Evolutionary conservation across 164 flowering plant genomes (phyloP).

Genomic region (Berberis thunbergii): DNA sequence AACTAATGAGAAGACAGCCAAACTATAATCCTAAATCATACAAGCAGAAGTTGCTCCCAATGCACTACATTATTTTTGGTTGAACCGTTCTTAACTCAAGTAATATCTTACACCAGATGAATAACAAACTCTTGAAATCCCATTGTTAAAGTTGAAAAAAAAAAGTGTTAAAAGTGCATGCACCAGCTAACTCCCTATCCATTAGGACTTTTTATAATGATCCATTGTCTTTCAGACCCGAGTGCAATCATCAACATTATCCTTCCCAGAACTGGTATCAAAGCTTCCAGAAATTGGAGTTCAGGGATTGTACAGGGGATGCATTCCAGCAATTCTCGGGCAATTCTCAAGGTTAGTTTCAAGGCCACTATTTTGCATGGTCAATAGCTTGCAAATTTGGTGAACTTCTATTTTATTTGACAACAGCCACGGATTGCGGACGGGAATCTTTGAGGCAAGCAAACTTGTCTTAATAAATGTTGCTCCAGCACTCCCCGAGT

Average conservation of each 20-base stretch:
- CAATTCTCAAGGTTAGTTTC: slow-evolving; percentile 80
- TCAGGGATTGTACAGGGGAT: slow-evolving; percentile 80
- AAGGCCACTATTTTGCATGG: neutral
- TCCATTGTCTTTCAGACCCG: slow-evolving; percentile 52
- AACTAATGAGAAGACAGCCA: no score
- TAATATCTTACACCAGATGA: no score
- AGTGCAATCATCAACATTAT: slow-evolving; percentile 90
- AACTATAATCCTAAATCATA: no score
- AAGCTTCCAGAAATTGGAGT: slow-evolving; percentile 84
- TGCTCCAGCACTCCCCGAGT: slow-evolving; percentile 81
- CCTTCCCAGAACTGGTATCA: slow-evolving; percentile 74
- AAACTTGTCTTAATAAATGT: slow-evolving; percentile 69
- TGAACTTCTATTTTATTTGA: slow-evolving; percentile 8
- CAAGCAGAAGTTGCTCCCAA: no score
- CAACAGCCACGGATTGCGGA: slow-evolving; percentile 90
- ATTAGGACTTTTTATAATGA: neutral
- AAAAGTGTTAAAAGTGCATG: no score
- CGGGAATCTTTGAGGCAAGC: slow-evolving; percentile 95
- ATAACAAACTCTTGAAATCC: no score
- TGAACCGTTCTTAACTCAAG: no score
- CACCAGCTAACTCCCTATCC: neutral
- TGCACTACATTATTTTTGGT: no score
- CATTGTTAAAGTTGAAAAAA: no score
- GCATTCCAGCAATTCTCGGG: slow-evolving; percentile 87
- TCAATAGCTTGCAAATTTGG: neutral